Base-by-base conservation (phyloP, 192 early-diverging fungal species). In the Mortierella alpina region DNA sequence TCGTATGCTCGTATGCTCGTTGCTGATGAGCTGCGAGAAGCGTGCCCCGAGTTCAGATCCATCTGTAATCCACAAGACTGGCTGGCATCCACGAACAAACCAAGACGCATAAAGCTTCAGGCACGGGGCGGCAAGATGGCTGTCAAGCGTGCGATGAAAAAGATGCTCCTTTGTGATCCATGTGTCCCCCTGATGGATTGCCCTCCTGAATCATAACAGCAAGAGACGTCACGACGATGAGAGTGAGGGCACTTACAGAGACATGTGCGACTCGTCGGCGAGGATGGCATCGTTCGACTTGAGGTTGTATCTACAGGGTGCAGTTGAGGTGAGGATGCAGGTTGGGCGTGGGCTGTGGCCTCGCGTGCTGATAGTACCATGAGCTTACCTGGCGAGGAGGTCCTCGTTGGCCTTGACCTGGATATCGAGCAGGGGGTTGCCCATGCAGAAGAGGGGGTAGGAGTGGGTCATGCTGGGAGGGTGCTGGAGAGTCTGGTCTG, bases 381-480 rank as follows among this genome's bases (percentile, higher is more conserved):
- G 6, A 6, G 22, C 44, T 82, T 94, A 98, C 90, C 97, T 96
- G 48, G 81, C 80, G 57, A 99, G 84, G 52, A 98, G 86, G 0
- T 84, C 89, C 41, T 90, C 85, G 70, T 90, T 83, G 44, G 92
- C 95, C 41, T 89, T 85, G 72, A 94, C 93, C 59, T 94, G 96
- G 82, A 99, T 99, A 89, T 99, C 98, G 72, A 99, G 92, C 72
- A 99, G 88, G 53, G 98, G 98, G 90, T 99, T 99, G 84, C 93
- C 97, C 86, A 98, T 94, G 73, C 94, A 96, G 75, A 98, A 90
- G 68, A 99, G 85, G 45, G 76, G 53, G 59, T 55, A 79, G 17
- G 75, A 52, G 40, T 60, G 56, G 48, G 66, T 49, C 61, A 72
- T 63, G 60, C 45, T 40, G 54, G n/a, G 20, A 18, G 41, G 39